Conservation (phyloP, 208 protist genomes). For the Acanthamoeba castellanii region DNA sequence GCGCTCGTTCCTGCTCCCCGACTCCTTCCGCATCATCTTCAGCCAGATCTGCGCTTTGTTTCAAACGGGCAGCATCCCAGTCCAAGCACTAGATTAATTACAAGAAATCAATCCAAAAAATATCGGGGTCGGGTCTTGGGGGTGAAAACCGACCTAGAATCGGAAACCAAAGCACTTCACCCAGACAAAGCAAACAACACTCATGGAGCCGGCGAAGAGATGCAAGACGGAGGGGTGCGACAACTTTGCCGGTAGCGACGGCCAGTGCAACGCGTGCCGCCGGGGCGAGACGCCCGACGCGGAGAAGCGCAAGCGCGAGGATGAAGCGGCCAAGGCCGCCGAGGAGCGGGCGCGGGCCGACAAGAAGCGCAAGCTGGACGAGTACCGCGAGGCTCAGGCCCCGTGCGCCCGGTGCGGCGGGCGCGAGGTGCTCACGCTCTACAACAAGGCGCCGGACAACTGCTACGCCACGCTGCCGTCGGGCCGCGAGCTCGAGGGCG, state of each 20-base stretch:
- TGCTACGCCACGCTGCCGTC: background rate
- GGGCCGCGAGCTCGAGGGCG: background rate
- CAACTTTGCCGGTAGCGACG: background rate
- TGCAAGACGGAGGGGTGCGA: background rate
- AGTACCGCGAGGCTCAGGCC: background rate
- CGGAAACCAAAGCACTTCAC: no score
- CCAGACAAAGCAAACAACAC: no score
- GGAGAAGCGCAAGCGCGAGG: background rate
- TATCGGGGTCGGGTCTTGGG: no score
- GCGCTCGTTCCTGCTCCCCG: conserved; percentile 78
- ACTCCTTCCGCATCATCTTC: conserved; percentile 82
- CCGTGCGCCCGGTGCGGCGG: background rate
- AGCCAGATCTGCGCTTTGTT: no score
- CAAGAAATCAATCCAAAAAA: no score
- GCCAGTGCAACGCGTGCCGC: background rate
- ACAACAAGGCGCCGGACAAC: conserved; percentile 5
- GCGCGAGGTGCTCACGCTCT: background rate
- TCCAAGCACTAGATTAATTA: no score
- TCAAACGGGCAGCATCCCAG: no score
- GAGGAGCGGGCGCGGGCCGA: background rate
- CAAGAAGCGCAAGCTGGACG: background rate
- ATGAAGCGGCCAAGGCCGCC: background rate
- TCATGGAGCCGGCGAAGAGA: background rate
- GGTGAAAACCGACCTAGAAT: no score
- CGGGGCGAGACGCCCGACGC: background rate